Evolutionary conservation across 2,329 filamentous ascomycete genomes (phyloP), one percentile per base, ranked within the genome.

Genomic region (Fusarium pseudocircinatum): DNA sequence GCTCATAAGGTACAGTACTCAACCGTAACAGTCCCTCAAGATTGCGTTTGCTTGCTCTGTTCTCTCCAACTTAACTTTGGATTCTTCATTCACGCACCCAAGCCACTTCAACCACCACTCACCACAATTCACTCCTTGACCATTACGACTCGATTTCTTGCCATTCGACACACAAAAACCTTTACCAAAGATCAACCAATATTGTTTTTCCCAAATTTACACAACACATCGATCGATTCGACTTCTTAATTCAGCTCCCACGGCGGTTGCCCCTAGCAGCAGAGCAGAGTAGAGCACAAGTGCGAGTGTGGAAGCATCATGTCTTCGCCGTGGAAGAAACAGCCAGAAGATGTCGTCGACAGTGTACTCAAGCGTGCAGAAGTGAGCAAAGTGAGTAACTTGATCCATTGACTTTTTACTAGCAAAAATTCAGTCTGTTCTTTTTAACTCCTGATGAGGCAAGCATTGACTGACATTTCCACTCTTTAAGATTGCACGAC

Each of bases 401-500:
- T 26, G 37, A 20, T 18, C 36, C 37, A 40, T 60, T 60, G 54
- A 50, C n/a, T n/a, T 22, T 28, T 24, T 30, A 28, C 34, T 44
- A 3, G 34, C 14, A 18, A 30, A 40, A 53, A 40, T 58, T 46
- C 43, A 42, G 60, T 30, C 44, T 32, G 53, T 42, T 42, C 22
- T 34, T n/a, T 32, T 57, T 32, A 28, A 36, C 47, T 58, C 53
- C 32, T 32, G 43, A 18, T 63, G 30, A 28, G 24, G 32, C 24
- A 50, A 43, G 39, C 32, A 62, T 52, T 54, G 68, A 62, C 69
- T 78, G 60, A 77, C 74, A 61, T 58, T 72, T 77, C 63, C 52
- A 61, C 70, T 59, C 67, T 67, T 78, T 62, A 81, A 98, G 96
- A 97, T 99, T 86, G 96, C 95, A 78, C 89, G 96, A 81, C 93